Percentiles rank a stretch among this genome's conserved stretches.
These are phyloP conservation scores for Cladosporium velox DNA, from an alignment of 2,329 filamentous ascomycete species.

Conservation along the genomic window DNA sequence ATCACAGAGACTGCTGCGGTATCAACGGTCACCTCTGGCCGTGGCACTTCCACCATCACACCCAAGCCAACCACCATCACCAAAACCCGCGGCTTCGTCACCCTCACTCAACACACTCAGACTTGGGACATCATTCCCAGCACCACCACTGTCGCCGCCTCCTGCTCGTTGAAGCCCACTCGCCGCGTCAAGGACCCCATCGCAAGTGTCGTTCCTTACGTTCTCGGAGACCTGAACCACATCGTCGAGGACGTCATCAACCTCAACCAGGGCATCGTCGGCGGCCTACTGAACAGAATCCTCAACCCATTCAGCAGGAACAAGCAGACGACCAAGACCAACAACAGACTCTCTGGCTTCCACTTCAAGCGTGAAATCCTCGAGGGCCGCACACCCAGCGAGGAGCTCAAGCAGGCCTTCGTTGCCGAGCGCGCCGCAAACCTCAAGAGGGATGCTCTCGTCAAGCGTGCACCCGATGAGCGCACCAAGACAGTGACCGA, in stretches of 20 bases:
- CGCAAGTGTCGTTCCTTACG: slow-evolving; percentile 32
- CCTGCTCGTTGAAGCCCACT: slow-evolving; percentile 21
- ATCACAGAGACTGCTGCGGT: slow-evolving; percentile 35
- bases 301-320: slow-evolving; percentile 13
- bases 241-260: slow-evolving; percentile 19
- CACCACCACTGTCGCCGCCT: slow-evolving; percentile 24
- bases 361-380: slow-evolving; percentile 30
- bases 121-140: slow-evolving; percentile 25
- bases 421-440: slow-evolving; percentile 29
- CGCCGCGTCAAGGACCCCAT: slow-evolving; percentile 30
- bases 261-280: slow-evolving; percentile 5
- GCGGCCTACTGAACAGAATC: slow-evolving; percentile 10
- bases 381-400: slow-evolving; percentile 24
- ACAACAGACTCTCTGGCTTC: slow-evolving; percentile 21
- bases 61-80: slow-evolving; percentile 27
- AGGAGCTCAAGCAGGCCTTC: slow-evolving; percentile 25
- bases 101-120: slow-evolving; percentile 30
- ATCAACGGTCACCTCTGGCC: slow-evolving; percentile 22
- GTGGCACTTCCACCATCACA: slow-evolving; percentile 26
- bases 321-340: background rate
- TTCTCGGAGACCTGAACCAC: slow-evolving; percentile 25
- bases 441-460: slow-evolving; percentile 24
- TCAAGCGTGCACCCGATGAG: slow-evolving; percentile 40
- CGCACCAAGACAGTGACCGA: slow-evolving; percentile 38
- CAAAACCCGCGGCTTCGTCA: slow-evolving; percentile 29